These are phyloP conservation scores for Trametes sanguinea DNA, from an alignment of 768 basidiomycete species.

Conservation along the genomic window DNA sequence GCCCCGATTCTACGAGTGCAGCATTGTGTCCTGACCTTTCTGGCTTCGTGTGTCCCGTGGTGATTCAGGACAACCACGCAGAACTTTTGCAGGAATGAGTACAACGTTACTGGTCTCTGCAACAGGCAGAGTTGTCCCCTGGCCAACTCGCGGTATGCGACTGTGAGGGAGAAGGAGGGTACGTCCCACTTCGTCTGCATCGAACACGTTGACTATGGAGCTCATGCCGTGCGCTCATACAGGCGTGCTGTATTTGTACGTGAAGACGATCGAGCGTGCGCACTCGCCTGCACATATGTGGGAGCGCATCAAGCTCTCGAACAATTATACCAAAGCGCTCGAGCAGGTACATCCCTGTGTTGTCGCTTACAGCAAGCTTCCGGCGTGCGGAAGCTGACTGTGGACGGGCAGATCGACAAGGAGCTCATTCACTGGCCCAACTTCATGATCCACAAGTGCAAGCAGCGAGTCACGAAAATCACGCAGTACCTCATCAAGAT, in stretches of 20 bases:
- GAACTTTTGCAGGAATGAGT: constrained; percentile 98
- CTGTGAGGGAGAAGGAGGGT: constrained; percentile 97
- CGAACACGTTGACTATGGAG: background rate
- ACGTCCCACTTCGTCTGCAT: constrained; percentile 13
- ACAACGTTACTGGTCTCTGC: constrained; percentile 97
- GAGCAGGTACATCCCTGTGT: constrained; percentile 70
- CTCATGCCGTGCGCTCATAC: background rate
- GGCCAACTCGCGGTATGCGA: constrained; percentile 97
- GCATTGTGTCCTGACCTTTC: constrained; percentile 13
- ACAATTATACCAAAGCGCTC: constrained; percentile 92
- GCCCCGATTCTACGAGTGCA: background rate
- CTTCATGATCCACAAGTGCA: constrained; percentile 97
- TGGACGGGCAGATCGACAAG: constrained; percentile 73
- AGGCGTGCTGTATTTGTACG: constrained; percentile 90
- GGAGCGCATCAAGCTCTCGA: constrained; percentile 91
- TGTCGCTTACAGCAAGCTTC: background rate
- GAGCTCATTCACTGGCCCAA: constrained; percentile 99
- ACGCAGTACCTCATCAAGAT: constrained; percentile 99
- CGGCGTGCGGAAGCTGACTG: background rate
- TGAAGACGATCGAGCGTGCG: constrained; percentile 97
- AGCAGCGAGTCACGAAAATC: constrained; percentile 98
- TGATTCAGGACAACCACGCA: constrained; percentile 80
- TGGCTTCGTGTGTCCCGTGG: background rate
- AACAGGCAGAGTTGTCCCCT: constrained; percentile 94
- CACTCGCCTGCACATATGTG: constrained; percentile 97